Conservation (phyloP, 345 rosid species). For the Boechera retrofracta region DNA sequence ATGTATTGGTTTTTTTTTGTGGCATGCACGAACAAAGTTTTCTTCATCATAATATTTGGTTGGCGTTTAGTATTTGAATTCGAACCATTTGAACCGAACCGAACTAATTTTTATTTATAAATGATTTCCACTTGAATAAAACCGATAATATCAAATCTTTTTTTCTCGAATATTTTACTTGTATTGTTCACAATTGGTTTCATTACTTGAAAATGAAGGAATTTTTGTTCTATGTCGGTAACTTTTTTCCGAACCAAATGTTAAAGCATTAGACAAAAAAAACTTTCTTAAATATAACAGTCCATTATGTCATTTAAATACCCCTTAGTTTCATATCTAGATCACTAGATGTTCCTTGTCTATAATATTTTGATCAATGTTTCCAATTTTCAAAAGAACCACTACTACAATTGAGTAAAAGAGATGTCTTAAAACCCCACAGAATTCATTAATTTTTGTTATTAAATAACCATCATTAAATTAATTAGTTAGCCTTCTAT, state of each 20-base stretch:
- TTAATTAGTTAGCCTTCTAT: slow-evolving; percentile 36
- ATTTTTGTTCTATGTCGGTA: background rate
- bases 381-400: background rate
- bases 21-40: slow-evolving; percentile 42
- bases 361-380: background rate
- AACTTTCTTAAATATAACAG: background rate
- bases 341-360: background rate
- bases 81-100: background rate
- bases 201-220: background rate
- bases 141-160: background rate
- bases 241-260: background rate
- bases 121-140: background rate
- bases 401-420: background rate
- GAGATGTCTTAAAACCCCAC: background rate
- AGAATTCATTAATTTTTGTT: background rate
- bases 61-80: slow-evolving; percentile 10
- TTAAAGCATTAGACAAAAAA: slow-evolving; percentile 2
- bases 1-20: slow-evolving; percentile 16
- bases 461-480: slow-evolving; percentile 18
- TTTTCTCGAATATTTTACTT: background rate
- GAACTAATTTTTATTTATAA: background rate
- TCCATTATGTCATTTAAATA: background rate
- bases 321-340: background rate
- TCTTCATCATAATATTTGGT: slow-evolving; percentile 1
- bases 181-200: slow-evolving; percentile 5